These are phyloP conservation scores for Gracilaria vermiculophylla DNA, from an alignment of 23 red algal genomes.

Conservation along the genomic window DNA sequence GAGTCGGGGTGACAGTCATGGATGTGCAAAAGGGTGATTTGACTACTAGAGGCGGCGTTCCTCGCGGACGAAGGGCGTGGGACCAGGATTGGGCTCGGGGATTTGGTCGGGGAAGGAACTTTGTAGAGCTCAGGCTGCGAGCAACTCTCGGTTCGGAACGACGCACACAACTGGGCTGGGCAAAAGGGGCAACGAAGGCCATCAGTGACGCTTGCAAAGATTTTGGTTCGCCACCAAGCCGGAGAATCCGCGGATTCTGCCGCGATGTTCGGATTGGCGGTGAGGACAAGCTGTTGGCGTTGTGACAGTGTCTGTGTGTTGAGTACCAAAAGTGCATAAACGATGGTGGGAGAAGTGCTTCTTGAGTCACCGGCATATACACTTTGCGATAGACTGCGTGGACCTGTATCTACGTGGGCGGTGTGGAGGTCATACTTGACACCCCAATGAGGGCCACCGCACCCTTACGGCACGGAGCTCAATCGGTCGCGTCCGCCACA, in stretches of 20 bases:
- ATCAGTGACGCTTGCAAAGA: background rate
- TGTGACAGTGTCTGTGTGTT: too few relatives aligned
- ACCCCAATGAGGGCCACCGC: too few relatives aligned
- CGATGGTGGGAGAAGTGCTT: background rate
- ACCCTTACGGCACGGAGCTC: too few relatives aligned
- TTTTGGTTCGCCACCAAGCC: background rate
- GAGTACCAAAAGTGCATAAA: too few relatives aligned
- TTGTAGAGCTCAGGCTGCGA: background rate
- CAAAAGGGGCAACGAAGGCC: background rate
- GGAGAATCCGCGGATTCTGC: background rate
- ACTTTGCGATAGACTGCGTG: background rate
- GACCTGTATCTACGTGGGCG: too few relatives aligned
- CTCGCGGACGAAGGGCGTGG: background rate
- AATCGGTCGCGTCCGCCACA: too few relatives aligned
- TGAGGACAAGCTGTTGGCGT: background rate
- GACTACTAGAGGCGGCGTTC: background rate
- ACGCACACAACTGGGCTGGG: background rate
- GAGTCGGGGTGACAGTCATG: constrained; percentile 10
- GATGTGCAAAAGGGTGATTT: background rate
- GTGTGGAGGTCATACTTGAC: too few relatives aligned
- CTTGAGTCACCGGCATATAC: too few relatives aligned
- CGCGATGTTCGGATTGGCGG: background rate
- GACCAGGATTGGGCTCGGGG: constrained; percentile 11
- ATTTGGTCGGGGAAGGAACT: background rate
- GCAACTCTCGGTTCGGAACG: background rate